phyloP scores from a whole-genome alignment of 495 filamentous ascomycete genomes.

The Talaromyces adpressus region DNA sequence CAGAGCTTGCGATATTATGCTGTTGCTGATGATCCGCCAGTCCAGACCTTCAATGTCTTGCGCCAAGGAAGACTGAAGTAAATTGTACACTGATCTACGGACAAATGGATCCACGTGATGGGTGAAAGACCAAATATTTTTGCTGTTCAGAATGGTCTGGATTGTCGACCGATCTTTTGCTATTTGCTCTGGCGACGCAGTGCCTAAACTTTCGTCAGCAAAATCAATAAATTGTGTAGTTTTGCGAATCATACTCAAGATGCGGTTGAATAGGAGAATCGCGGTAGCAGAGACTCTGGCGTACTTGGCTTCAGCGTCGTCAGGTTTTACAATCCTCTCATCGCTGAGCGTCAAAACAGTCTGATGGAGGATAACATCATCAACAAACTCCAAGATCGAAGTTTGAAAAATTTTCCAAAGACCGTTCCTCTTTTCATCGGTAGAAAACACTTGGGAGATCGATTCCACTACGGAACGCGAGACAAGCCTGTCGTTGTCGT shows the following conservation, averaged over 20 bases:
- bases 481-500: conserved; percentile 73
- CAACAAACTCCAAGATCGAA: conserved; percentile 72
- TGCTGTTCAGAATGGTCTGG: conserved; percentile 53
- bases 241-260: conserved; percentile 30
- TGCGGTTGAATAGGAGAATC: conserved; percentile 35
- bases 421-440: conserved; percentile 65
- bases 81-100: conserved; percentile 59
- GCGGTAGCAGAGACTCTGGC: conserved; percentile 64
- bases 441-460: conserved; percentile 63
- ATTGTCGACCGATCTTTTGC: conserved; percentile 40
- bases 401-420: conserved; percentile 73
- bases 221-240: not conserved
- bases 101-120: conserved; percentile 61
- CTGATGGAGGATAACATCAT: conserved; percentile 67
- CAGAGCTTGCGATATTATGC: conserved; percentile 62
- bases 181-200: conserved; percentile 40
- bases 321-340: conserved; percentile 70
- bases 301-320: conserved; percentile 82
- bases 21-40: conserved; percentile 54
- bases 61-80: conserved; percentile 54
- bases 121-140: conserved; percentile 70
- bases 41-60: conserved; percentile 53
- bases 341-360: conserved; percentile 78
- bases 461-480: conserved; percentile 68
- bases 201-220: conserved; percentile 23